A percentile compares a stretch with the other conserved stretches of the same genome.
Conservation (phyloP, 805 yeast species). For the Ogataea trehaloabstinens region DNA sequence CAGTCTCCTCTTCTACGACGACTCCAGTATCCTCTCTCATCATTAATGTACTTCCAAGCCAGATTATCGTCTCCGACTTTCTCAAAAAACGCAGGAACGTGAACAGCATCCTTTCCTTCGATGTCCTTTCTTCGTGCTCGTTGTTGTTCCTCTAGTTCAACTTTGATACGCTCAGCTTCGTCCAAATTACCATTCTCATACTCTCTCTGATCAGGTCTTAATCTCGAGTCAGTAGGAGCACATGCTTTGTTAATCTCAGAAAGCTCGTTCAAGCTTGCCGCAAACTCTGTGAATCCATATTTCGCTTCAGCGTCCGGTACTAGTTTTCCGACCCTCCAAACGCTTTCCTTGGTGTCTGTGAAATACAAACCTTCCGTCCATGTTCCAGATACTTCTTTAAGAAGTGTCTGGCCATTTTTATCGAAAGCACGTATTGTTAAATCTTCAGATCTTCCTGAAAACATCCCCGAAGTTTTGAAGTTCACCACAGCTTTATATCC, state of each 20-base stretch:
- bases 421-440: slow-evolving; percentile 45
- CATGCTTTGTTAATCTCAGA: slow-evolving; percentile 67
- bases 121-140: slow-evolving; percentile 66
- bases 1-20: slow-evolving; percentile 65
- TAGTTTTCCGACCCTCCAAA: slow-evolving; percentile 74
- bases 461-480: slow-evolving; percentile 78
- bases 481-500: slow-evolving; percentile 69
- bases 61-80: slow-evolving; percentile 35
- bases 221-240: slow-evolving; percentile 87
- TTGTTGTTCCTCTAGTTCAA: slow-evolving; percentile 73
- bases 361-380: slow-evolving; percentile 75
- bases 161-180: slow-evolving; percentile 68
- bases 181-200: slow-evolving; percentile 72
- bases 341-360: slow-evolving; percentile 35
- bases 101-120: slow-evolving; percentile 43
- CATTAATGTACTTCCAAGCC: slow-evolving; percentile 57
- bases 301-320: slow-evolving; percentile 57
- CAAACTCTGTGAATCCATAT: slow-evolving; percentile 83
- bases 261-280: slow-evolving; percentile 78
- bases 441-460: slow-evolving; percentile 80
- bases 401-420: slow-evolving; percentile 33
- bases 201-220: slow-evolving; percentile 77
- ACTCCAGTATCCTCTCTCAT: slow-evolving; percentile 73
- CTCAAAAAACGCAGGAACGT: slow-evolving; percentile 64
- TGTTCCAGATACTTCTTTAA: slow-evolving; percentile 54